These are phyloP conservation scores for Candida broadrunensis DNA, from an alignment of 805 yeast species.

Conservation along the genomic window DNA sequence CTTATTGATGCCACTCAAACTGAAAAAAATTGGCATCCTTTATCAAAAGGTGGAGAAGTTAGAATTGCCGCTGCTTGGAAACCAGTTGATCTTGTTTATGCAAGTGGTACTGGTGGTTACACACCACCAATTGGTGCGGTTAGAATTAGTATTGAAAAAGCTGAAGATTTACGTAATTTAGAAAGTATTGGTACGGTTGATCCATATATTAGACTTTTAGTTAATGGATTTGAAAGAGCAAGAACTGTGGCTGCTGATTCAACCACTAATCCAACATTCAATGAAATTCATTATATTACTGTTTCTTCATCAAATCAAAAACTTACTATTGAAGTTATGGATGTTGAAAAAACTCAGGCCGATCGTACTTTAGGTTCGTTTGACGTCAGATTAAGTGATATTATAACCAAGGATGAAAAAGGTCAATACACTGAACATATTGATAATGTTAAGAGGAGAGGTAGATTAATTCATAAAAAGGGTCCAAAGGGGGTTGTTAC, in stretches of 20 bases:
- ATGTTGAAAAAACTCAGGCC: slow-evolving; percentile 70
- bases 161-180: slow-evolving; percentile 73
- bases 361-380: slow-evolving; percentile 88
- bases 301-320: slow-evolving; percentile 80
- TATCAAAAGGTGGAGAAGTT: slow-evolving; percentile 73
- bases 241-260: slow-evolving; percentile 71
- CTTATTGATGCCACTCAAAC: slow-evolving; percentile 75
- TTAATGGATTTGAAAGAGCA: slow-evolving; percentile 72
- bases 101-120: slow-evolving; percentile 73
- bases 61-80: slow-evolving; percentile 75
- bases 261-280: slow-evolving; percentile 78
- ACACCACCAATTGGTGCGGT: slow-evolving; percentile 94
- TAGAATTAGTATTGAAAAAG: slow-evolving; percentile 67
- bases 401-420: slow-evolving; percentile 66
- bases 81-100: slow-evolving; percentile 71
- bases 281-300: slow-evolving; percentile 78
- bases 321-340: slow-evolving; percentile 87
- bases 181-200: slow-evolving; percentile 90
- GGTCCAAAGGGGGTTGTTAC: slow-evolving; percentile 82
- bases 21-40: slow-evolving; percentile 73
- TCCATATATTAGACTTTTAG: slow-evolving; percentile 80
- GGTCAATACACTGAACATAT: slow-evolving; percentile 57
- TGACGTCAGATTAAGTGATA: slow-evolving; percentile 62
- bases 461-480: slow-evolving; percentile 65
- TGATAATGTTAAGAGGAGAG: slow-evolving; percentile 54